phyloP scores from a whole-genome alignment of 495 filamentous ascomycete genomes.

The Peziza echinospora region DNA sequence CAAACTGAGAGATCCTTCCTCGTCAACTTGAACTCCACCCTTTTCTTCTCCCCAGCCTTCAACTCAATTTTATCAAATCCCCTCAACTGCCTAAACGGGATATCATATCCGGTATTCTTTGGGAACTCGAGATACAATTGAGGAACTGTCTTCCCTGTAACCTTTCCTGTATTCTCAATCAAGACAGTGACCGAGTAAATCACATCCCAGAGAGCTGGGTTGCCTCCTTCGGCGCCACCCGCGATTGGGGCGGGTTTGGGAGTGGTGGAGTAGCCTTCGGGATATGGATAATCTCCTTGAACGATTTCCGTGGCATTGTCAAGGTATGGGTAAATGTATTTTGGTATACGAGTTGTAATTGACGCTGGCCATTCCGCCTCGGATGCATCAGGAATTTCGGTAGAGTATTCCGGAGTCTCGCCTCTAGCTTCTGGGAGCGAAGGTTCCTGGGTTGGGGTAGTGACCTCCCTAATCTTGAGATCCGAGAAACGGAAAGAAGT shows the following conservation, averaged over 20 bases:
- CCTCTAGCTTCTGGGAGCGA: slow-evolving; percentile 30
- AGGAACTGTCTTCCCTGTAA: slow-evolving; percentile 50
- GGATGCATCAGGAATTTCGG: slow-evolving; percentile 35
- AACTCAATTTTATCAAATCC: slow-evolving; percentile 59
- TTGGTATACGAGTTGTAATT: slow-evolving; percentile 36
- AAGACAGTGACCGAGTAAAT: slow-evolving; percentile 36
- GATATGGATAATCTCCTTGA: slow-evolving; percentile 34
- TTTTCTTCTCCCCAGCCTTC: slow-evolving; percentile 27
- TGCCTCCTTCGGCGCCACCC: slow-evolving; percentile 45
- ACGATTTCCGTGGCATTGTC: slow-evolving; percentile 23
- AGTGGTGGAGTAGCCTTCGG: slow-evolving; percentile 36
- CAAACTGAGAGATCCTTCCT: slow-evolving; percentile 51
- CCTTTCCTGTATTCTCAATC: slow-evolving; percentile 46
- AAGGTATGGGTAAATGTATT: slow-evolving; percentile 58
- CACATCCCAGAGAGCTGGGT: slow-evolving; percentile 45
- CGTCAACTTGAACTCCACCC: slow-evolving; percentile 33
- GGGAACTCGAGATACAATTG: slow-evolving; percentile 29
- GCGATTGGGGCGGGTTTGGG: slow-evolving; percentile 30
- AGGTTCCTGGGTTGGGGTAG: slow-evolving; percentile 14
- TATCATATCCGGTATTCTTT: slow-evolving; percentile 12
- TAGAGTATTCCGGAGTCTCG: slow-evolving; percentile 32
- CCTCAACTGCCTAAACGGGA: slow-evolving; percentile 36
- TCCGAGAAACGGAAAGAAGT: slow-evolving; percentile 36
- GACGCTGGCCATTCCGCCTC: slow-evolving; percentile 40
- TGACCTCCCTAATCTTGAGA: slow-evolving; percentile 21